Evolutionary conservation across 75 land plant genomes (phyloP), one percentile per base, ranked within the genome.

Genomic region (Azolla pinnata): DNA sequence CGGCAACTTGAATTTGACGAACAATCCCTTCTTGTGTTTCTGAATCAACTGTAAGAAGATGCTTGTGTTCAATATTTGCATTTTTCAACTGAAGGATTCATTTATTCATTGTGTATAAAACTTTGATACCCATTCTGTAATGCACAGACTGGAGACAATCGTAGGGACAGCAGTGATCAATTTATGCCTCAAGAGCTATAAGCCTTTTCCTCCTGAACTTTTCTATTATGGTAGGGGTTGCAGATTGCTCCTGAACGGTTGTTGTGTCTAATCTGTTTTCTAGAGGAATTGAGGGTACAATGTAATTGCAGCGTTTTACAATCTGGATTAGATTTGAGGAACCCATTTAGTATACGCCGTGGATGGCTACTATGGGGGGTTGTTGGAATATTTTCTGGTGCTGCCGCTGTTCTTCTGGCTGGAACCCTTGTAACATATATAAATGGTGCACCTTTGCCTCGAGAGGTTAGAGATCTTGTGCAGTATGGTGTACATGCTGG

Each of bases 341-440:
- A 76, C 54, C 96, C 96, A 30, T 83, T 93, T 47, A 73, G 76
- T 66, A 64, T 93, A 2, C 56, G 69, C 29, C 77, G 76, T 64
- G 98, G 98, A 34, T 93, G 98, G 98, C 61, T 93, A 33, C 54
- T 93, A 26, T 90, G 90, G 83, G 84, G 90, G 60, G 87, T 73
- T 45, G 47, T 83, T 59, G 98, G 98, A 30, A 59, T 83, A 8
- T 18, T 69, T 23, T 73, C 68, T 50, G 89, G 90, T 5, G 51
- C 83, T 45, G 48, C 62, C 32, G 76, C 83, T 56, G 79, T 93
- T 18, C 79, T 78, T 0, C 26, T 71, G 34, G 61, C 79, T 53
- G 95, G 96, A 62, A 64, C 68, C 34, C 67, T 67, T n/a, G 20
- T 73, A 58, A 59, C 79, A 46, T 33, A 64, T 12, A 67, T 88